Evolutionary conservation across 139 green algal genomes (phyloP).

Genomic region (Picochlorum sp.): DNA sequence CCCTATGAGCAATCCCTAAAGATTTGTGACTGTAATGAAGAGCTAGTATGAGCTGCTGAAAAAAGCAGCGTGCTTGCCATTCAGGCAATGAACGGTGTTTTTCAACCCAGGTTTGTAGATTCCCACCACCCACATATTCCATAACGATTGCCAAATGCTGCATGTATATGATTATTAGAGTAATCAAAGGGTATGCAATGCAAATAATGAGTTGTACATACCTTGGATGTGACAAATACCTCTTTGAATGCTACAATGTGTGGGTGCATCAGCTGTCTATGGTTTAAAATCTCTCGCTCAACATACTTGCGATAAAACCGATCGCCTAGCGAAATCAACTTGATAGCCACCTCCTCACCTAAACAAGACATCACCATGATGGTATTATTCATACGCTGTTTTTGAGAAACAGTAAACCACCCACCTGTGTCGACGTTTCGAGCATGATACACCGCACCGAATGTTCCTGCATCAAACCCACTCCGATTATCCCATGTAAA

Average conservation of each 20-base stretch:
- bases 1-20: conserved; percentile 45
- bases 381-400: not conserved
- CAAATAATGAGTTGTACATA: not conserved
- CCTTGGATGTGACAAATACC: conserved; percentile 42
- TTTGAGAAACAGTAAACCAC: not conserved
- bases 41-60: conserved; percentile 55
- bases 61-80: conserved; percentile 50
- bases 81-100: conserved; percentile 23
- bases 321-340: conserved; percentile 38
- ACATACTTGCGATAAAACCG: conserved; percentile 39
- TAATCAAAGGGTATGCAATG: no score
- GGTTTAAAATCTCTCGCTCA: conserved; percentile 52
- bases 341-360: conserved; percentile 45
- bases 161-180: not conserved
- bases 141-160: conserved; percentile 49
- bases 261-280: conserved; percentile 43
- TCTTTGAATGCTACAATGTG: conserved; percentile 49
- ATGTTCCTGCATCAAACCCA: conserved; percentile 22
- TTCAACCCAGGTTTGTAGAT: conserved; percentile 36
- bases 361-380: not conserved
- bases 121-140: conserved; percentile 62
- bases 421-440: conserved; percentile 23
- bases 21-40: conserved; percentile 49
- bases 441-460: conserved; percentile 31
- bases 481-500: not conserved